phyloP scores from a whole-genome alignment of 495 filamentous ascomycete genomes.

The Penicillium parvum region DNA sequence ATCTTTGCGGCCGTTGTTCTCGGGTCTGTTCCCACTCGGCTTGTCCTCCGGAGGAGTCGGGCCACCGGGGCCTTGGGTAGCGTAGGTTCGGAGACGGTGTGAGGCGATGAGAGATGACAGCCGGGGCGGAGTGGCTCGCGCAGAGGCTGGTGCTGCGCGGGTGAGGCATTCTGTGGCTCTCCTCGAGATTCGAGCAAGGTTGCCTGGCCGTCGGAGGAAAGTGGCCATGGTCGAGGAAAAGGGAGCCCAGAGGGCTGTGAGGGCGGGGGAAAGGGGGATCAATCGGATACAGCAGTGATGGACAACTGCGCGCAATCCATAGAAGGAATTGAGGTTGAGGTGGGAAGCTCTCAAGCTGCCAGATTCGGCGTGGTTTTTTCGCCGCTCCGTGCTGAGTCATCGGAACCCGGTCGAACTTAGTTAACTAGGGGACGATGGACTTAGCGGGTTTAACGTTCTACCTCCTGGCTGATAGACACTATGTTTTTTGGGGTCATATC shows the following conservation, averaged over 20 bases:
- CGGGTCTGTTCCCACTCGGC: constrained; percentile 13
- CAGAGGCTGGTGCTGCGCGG: constrained; percentile 36
- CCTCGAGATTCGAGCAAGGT: constrained; percentile 58
- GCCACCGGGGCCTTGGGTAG: constrained; percentile 44
- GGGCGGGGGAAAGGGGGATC: constrained; percentile 19
- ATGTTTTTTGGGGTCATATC: no score
- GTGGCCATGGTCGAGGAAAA: constrained; percentile 56
- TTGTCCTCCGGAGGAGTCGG: constrained; percentile 46
- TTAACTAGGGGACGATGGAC: not conserved
- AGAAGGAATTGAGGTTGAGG: constrained; percentile 11
- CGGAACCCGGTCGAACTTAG: constrained; percentile 13
- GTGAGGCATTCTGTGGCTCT: constrained; percentile 44
- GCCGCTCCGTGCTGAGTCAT: constrained; percentile 26
- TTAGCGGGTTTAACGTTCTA: constrained; percentile 3
- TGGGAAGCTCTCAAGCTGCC: constrained; percentile 25
- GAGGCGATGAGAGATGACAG: constrained; percentile 44
- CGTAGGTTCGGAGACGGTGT: constrained; percentile 51
- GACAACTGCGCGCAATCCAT: constrained; percentile 28
- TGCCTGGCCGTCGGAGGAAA: constrained; percentile 61
- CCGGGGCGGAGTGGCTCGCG: constrained; percentile 33
- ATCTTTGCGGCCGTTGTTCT: constrained; percentile 28
- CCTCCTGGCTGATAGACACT: no score
- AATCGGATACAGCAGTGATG: constrained; percentile 23
- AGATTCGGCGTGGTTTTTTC: constrained; percentile 25
- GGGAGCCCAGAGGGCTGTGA: constrained; percentile 34